Percentiles rank a stretch among this genome's conserved stretches.
These are phyloP conservation scores for Cryptococcus sp. DNA, from an alignment of 1,284 basidiomycete species.

Conservation along the genomic window DNA sequence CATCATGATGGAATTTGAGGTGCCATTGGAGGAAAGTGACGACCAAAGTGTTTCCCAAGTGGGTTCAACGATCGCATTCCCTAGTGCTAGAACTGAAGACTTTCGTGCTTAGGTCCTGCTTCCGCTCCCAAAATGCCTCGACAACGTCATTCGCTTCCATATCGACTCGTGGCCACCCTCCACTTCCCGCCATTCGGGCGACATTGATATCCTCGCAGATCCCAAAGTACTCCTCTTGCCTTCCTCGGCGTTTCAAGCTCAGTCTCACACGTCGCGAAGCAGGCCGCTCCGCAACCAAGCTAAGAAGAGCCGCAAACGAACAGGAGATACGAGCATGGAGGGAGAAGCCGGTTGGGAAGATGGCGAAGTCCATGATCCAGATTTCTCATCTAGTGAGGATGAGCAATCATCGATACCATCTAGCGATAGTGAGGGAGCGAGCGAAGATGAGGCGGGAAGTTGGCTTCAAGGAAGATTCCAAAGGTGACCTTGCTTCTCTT, in stretches of 20 bases:
- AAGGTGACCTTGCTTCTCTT: constrained; percentile 23
- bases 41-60: constrained; percentile 28
- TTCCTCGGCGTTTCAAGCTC: constrained; percentile 15
- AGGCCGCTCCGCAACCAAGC: neutral
- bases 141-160: constrained; percentile 42
- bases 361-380: constrained; percentile 32
- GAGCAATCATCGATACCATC: constrained; percentile 13
- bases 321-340: neutral
- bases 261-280: constrained; percentile 1
- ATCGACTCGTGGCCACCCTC: constrained; percentile 22
- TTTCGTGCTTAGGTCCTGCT: constrained; percentile 19
- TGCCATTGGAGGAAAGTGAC: constrained; percentile 7
- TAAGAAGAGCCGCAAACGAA: constrained; percentile 1
- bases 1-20: constrained; percentile 36
- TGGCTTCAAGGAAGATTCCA: constrained; percentile 47
- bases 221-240: constrained; percentile 39
- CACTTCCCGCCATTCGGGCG: constrained; percentile 15
- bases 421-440: constrained; percentile 22
- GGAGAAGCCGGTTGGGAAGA: constrained; percentile 44
- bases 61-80: neutral
- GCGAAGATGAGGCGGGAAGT: constrained; percentile 26
- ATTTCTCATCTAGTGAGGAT: constrained; percentile 11
- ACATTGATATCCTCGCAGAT: constrained; percentile 38
- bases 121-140: constrained; percentile 42
- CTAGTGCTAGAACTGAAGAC: neutral